Conservation (phyloP, 2,329 filamentous ascomycete species). For the Ceratocystis eucalypticola region DNA sequence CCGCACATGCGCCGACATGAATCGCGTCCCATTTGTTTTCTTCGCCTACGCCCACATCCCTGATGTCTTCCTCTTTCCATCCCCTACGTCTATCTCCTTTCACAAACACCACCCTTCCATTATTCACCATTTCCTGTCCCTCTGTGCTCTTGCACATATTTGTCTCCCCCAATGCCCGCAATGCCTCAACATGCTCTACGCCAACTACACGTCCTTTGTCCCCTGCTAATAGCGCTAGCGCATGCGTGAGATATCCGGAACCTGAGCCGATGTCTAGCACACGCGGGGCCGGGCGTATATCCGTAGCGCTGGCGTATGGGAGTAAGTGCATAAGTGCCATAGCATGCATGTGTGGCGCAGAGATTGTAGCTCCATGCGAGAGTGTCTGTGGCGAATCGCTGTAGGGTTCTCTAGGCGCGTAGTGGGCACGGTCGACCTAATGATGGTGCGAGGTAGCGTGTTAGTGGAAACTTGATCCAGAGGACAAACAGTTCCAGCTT, state of each 20-base stretch:
- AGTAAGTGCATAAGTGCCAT: constrained; percentile 39
- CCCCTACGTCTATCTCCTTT: constrained; percentile 61
- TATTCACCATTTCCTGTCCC: constrained; percentile 46
- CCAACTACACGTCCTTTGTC: constrained; percentile 60
- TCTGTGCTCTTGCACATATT: constrained; percentile 53
- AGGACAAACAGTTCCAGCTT: not conserved
- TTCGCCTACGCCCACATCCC: constrained; percentile 15
- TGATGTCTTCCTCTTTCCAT: constrained; percentile 35
- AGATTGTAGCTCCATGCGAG: constrained; percentile 43
- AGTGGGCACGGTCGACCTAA: constrained; percentile 79
- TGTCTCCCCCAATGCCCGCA: constrained; percentile 46
- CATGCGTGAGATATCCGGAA: constrained; percentile 74
- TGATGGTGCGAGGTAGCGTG: constrained; percentile 9
- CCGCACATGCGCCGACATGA: constrained; percentile 82
- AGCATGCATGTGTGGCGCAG: constrained; percentile 49
- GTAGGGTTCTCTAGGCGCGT: constrained; percentile 59
- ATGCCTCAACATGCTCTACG: constrained; percentile 56
- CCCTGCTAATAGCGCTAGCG: constrained; percentile 66
- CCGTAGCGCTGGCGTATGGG: constrained; percentile 21
- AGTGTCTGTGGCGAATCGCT: constrained; percentile 42
- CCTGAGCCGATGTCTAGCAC: constrained; percentile 65
- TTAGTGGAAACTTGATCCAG: not conserved
- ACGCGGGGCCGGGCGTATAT: constrained; percentile 25
- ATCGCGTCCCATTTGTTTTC: constrained; percentile 63
- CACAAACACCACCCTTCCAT: constrained; percentile 56